Evolutionary conservation across 306 rosid genomes (phyloP), one percentile per base, ranked within the genome.

Genomic region (Betula pendula): DNA sequence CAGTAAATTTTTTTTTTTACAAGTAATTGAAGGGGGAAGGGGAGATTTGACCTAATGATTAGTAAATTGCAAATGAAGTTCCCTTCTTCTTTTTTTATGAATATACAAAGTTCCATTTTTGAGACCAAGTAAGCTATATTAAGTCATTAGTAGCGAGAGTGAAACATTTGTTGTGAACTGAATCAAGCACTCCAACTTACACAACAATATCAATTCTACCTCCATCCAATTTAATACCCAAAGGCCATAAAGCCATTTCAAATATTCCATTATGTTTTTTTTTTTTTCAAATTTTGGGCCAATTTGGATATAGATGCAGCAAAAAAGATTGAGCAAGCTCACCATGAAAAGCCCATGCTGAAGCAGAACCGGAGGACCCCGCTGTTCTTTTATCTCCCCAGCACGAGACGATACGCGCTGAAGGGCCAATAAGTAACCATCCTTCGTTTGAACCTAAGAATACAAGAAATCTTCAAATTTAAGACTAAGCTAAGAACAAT

Each of bases 341-440:
- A 90, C 96, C 96, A 90, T 87, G 88, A 94, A 90, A 66, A 94
- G 86, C 2, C 98, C 98, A 76, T 94, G 98, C 78, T 76, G 91
- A 74, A 94, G 97, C 80, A 94, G 85, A 81, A 92, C 86, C 49
- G 98, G 96, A 73, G 90, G 91, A 35, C 92, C 90, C 31, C 77
- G 82, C 60, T 51, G 56, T 15, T 77, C 63, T 72, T 55, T 83
- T 49, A 76, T 65, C 63, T 78, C 29, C 22, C 77, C 75, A 75
- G 52, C 45, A 20, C 80, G 58, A 49, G 97, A 88, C 71, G 92
- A 84, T 31, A 94, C 97, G 22, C 96, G 97, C 72, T 89, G 97
- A 77, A 95, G 89, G 78, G 87, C 96, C 87, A 95, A 62, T 71
- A 92, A 72, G 81, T 80, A 95, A 11, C 98, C 97, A 75, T 95